Percentiles rank a stretch among this genome's conserved stretches.
These are phyloP conservation scores for Ramaria sp. DNA, from an alignment of 768 basidiomycete species.

Conservation along the genomic window DNA sequence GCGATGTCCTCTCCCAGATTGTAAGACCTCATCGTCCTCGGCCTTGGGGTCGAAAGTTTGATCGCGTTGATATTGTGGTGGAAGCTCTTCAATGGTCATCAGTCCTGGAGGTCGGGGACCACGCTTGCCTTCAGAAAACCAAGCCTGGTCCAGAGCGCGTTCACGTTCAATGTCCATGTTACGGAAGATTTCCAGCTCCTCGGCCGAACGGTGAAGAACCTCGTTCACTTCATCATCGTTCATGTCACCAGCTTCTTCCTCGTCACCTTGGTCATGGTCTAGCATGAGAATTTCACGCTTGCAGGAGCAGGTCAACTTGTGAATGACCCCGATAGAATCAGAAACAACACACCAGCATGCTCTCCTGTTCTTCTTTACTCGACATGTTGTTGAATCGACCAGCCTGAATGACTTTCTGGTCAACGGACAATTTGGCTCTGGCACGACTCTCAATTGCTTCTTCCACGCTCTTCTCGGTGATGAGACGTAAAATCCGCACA, in stretches of 20 bases:
- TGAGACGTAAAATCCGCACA: slow-evolving; percentile 91
- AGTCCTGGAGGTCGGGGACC: slow-evolving; percentile 70
- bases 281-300: slow-evolving; percentile 68
- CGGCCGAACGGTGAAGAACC: slow-evolving; percentile 75
- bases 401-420: slow-evolving; percentile 98
- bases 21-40: slow-evolving; percentile 47
- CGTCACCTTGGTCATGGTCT: slow-evolving; percentile 83
- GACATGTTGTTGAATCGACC: slow-evolving; percentile 99
- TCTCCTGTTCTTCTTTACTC: slow-evolving; percentile 95
- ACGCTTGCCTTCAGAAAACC: slow-evolving; percentile 64
- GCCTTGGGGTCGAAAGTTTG: slow-evolving; percentile 48
- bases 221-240: slow-evolving; percentile 93
- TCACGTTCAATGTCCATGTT: slow-evolving; percentile 77
- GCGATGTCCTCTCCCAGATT: slow-evolving; percentile 79
- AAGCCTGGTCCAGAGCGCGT: slow-evolving; percentile 46
- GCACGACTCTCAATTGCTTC: slow-evolving; percentile 96
- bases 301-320: slow-evolving; percentile 12
- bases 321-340: not conserved
- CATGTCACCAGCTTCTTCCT: slow-evolving; percentile 86
- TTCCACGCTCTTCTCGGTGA: slow-evolving; percentile 97
- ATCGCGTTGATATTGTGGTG: slow-evolving; percentile 81
- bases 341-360: slow-evolving; percentile 60
- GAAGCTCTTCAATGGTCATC: slow-evolving; percentile 82
- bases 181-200: slow-evolving; percentile 67
- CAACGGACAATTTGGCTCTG: slow-evolving; percentile 92